These are phyloP conservation scores for Stephania yunnanensis DNA, from an alignment of 164 flowering plant genomes.

Conservation along the genomic window DNA sequence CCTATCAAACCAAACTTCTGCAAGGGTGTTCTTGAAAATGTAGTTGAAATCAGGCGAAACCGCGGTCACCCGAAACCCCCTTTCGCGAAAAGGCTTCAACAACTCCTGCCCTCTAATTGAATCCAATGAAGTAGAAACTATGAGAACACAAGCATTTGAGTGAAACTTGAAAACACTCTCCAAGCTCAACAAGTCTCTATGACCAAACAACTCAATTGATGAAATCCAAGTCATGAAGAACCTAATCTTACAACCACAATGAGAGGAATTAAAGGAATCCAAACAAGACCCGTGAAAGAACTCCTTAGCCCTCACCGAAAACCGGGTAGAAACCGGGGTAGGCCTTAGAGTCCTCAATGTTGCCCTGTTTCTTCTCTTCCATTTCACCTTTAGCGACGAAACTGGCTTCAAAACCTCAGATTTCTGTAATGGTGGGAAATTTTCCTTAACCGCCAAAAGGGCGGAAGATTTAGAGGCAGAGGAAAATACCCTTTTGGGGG, in stretches of 20 bases:
- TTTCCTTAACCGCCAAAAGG: conserved; percentile 39
- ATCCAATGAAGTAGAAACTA: conserved; percentile 64
- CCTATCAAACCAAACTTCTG: conserved; percentile 49
- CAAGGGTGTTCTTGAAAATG: conserved; percentile 54
- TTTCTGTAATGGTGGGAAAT: conserved; percentile 30
- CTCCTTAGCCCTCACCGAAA: conserved; percentile 31
- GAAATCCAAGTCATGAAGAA: conserved; percentile 96
- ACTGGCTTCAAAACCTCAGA: conserved; percentile 8
- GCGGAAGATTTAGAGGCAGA: conserved; percentile 24
- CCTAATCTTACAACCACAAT: conserved; percentile 33
- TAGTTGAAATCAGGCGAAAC: conserved; percentile 58
- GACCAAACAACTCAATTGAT: conserved; percentile 49
- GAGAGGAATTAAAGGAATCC: conserved; percentile 5
- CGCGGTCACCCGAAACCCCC: conserved; percentile 48
- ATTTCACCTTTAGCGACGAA: conserved; percentile 11
- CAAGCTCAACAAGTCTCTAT: conserved; percentile 43
- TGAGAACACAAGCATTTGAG: conserved; percentile 62
- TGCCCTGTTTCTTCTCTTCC: conserved; percentile 8
- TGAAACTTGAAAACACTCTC: conserved; percentile 72
- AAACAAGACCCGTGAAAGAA: conserved; percentile 33
- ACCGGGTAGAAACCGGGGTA: conserved; percentile 19
- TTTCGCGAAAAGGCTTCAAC: conserved; percentile 41
- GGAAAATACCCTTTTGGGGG: conserved; percentile 8
- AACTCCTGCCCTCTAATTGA: conserved; percentile 37
- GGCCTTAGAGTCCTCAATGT: conserved; percentile 17